phyloP scores from a whole-genome alignment of 106 monocot genomes.

The Dactylorhiza incarnata region DNA sequence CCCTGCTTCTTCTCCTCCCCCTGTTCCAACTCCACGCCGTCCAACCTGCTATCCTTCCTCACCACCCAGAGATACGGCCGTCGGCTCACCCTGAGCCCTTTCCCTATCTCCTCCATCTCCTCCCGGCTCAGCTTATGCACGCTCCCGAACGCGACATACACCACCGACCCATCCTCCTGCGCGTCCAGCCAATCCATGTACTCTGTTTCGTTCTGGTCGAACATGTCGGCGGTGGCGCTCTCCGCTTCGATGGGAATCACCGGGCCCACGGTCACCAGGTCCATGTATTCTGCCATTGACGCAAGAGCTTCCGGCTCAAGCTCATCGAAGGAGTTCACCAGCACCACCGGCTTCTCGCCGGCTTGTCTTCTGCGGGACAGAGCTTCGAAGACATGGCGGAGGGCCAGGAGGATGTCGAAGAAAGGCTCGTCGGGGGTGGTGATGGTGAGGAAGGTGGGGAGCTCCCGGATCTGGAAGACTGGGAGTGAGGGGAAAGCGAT shows the following conservation, averaged over 20 bases:
- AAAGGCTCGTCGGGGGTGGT: slow-evolving; percentile 1
- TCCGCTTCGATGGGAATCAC: not conserved
- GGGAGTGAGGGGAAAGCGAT: slow-evolving; percentile 20
- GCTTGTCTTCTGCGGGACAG: not conserved
- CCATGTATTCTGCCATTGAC: not conserved
- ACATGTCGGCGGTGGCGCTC: not conserved
- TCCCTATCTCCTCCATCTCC: slow-evolving; percentile 33
- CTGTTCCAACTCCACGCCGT: not conserved
- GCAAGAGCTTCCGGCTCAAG: slow-evolving; percentile 15
- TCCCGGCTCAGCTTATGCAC: slow-evolving; percentile 10
- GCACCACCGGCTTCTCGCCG: slow-evolving; percentile 9
- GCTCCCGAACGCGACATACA: slow-evolving; percentile 55
- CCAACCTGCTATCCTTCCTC: not conserved
- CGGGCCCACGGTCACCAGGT: slow-evolving; percentile 21
- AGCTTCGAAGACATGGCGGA: not conserved
- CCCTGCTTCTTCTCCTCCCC: not conserved
- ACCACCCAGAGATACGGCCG: slow-evolving; percentile 11
- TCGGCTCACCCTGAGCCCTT: slow-evolving; percentile 24
- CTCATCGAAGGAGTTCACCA: slow-evolving; percentile 29
- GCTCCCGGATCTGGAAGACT: slow-evolving; percentile 12
- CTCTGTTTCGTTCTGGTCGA: slow-evolving; percentile 6
- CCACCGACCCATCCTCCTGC: slow-evolving; percentile 31
- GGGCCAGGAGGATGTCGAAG: not conserved
- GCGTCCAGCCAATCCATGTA: slow-evolving; percentile 46
- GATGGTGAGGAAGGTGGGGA: slow-evolving; percentile 22